Evolutionary conservation across 441 rosid species (phyloP), one percentile per base, ranked within the genome.

Genomic region (Croton laevigatus): DNA sequence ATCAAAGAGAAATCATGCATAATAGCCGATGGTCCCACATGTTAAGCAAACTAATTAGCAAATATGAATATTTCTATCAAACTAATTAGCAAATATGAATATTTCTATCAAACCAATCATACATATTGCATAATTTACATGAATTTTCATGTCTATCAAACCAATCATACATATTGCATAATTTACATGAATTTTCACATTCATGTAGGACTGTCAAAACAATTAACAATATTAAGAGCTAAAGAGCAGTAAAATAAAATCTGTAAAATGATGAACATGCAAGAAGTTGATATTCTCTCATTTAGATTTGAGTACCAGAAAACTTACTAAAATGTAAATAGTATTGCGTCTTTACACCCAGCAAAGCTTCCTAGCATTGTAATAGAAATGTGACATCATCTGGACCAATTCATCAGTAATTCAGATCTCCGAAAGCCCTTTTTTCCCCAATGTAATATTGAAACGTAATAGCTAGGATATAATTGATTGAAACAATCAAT

Each of bases 311-410:
- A 59, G 49, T 68, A 71, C 66, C 71, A 34, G 49, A 58, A 17
- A 58, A 67, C 66, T 82, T 80, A 85, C 68, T 76, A 66, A 63
- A 72, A 80, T 16, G 71, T 72, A 57, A 64, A 75, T 9, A 80
- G 38, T n/a, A 81, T 83, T 65, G 82, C 81, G 65, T 85, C 76
- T 52, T 86, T 81, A 8, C 13, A 89, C 45, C 78, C 90, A 94
- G 6, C 90, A 76, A 70, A 97, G 97, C 82, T 84, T 84, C 86
- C 84, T 91, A 20, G 97, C 97, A 66, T 91, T 90, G 55, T 89
- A 91, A 76, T 94, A 94, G 80, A 94, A 89, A 84, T 88, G 89
- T 2, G 95, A 97, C 38, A 94, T 91, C 94, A 89, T 91, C 12
- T 87, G 91, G 42, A 91, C 89, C 81, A 94, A 78, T 74, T 94